Percentiles rank a stretch among this genome's conserved stretches.
Evolutionary conservation across 345 rosid genomes (phyloP).

Genomic region (Hibiscus tridactylites): DNA sequence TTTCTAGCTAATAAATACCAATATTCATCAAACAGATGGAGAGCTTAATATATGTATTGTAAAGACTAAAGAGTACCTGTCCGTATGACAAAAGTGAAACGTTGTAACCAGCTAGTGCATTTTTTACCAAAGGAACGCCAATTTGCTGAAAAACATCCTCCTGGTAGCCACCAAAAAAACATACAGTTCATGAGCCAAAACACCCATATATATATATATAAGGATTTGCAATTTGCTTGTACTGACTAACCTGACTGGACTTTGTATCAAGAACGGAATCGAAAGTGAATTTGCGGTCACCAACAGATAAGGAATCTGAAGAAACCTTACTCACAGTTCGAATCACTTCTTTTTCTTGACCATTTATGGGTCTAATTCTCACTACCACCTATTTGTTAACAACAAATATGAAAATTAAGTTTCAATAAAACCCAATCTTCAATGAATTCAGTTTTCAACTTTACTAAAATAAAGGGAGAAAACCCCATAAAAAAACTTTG

Average conservation of each 20-base stretch:
- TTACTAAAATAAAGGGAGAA: neutral
- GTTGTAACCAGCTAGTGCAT: conserved; percentile 85
- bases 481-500: neutral
- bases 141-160: conserved; percentile 65
- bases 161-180: conserved; percentile 34
- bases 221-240: neutral
- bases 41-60: no score
- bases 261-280: conserved; percentile 76
- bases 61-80: conserved; percentile 41
- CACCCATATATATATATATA: neutral
- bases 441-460: neutral
- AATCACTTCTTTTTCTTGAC: conserved; percentile 29
- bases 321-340: conserved; percentile 48
- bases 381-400: conserved; percentile 50
- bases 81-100: conserved; percentile 79
- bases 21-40: neutral
- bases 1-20: neutral
- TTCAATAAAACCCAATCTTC: neutral
- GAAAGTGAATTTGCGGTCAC: conserved; percentile 58
- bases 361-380: conserved; percentile 58
- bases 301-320: conserved; percentile 43
- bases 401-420: neutral
- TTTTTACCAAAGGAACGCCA: conserved; percentile 72
- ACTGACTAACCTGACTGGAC: conserved; percentile 50
- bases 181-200: conserved; percentile 4